Base-by-base conservation (phyloP, 78 protist species). In the Blattamonas nauphoetae region DNA sequence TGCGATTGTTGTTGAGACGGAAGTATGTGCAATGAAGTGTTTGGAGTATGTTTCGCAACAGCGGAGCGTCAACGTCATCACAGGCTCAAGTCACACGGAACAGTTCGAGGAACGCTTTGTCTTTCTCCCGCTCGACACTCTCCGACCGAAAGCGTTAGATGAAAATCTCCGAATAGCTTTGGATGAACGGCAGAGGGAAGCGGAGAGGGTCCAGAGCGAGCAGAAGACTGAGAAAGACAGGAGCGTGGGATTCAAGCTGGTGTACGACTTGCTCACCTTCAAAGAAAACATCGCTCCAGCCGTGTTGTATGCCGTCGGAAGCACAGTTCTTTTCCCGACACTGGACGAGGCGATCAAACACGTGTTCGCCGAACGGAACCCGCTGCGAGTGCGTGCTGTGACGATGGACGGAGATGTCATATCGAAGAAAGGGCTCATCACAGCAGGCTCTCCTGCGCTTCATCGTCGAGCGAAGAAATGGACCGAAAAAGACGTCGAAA, bases 1-100 rank as follows among this genome's bases (percentile, higher is more conserved):
- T 21, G 96, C 99, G 1, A 87, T 97, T 42, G 94, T 97, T 2
- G 96, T 94, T 0, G 98, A 97, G 45, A 90, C 85, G 5, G 92
- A 94, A 84, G 64, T 36, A 4, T 85, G 95, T 0, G 95, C 97
- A 0, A 42, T 45, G 33, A 92, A 89, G 1, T 96, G 98, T 91
- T 55, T 96, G 42, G 4, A 85, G 84, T 55, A 29, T 21, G 21
- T 55, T 21, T 29, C 38, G 21, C 38, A 55, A 21, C 11, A 55
- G 11, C 71, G 71, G 11, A n/a, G n/a, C n/a, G n/a, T n/a, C n/a
- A n/a, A n/a, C n/a, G 21, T 55, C 21, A 21, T 11, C 71, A 29
- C 71, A 55, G 71, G 71, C 71, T 11, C 38, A 55, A 21, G 21
- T 55, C 21, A 11, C 11, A 21, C 38, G 11, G 71, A 55, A 29